Conservation (phyloP, 371 early-diverging fungal genomes). For the Rhizomucor pusillus region DNA sequence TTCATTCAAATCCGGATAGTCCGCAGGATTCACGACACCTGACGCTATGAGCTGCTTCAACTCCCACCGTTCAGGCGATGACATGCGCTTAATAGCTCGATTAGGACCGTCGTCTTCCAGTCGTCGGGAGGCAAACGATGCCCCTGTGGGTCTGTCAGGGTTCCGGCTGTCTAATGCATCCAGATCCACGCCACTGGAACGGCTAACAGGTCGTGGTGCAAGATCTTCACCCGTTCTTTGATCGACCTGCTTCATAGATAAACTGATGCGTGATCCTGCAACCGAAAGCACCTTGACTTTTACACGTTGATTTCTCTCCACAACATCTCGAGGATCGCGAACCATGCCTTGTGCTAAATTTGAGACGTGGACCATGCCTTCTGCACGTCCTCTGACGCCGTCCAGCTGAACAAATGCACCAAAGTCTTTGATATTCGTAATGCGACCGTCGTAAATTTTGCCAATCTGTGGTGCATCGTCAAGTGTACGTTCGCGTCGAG, state of each 20-base stretch:
- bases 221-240: conserved; percentile 89
- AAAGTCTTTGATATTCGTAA: conserved; percentile 83
- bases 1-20: conserved; percentile 86
- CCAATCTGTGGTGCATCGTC: conserved; percentile 83
- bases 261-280: conserved; percentile 72
- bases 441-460: conserved; percentile 86
- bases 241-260: conserved; percentile 95
- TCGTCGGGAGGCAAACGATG: conserved; percentile 28
- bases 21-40: conserved; percentile 84
- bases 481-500: conserved; percentile 20
- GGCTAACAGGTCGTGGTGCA: conserved; percentile 58
- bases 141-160: conserved; percentile 59
- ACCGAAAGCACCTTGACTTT: conserved; percentile 93
- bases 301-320: conserved; percentile 74
- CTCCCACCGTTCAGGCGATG: conserved; percentile 97
- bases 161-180: conserved; percentile 61
- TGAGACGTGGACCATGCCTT: conserved; percentile 90
- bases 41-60: conserved; percentile 96
- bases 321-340: conserved; percentile 77
- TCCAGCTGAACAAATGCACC: conserved; percentile 90
- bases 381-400: conserved; percentile 64
- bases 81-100: conserved; percentile 78
- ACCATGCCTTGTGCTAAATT: conserved; percentile 70
- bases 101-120: conserved; percentile 63
- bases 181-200: conserved; percentile 56